Conservation (phyloP, 345 rosid species). For the Diplotaxis tenuifolia region DNA sequence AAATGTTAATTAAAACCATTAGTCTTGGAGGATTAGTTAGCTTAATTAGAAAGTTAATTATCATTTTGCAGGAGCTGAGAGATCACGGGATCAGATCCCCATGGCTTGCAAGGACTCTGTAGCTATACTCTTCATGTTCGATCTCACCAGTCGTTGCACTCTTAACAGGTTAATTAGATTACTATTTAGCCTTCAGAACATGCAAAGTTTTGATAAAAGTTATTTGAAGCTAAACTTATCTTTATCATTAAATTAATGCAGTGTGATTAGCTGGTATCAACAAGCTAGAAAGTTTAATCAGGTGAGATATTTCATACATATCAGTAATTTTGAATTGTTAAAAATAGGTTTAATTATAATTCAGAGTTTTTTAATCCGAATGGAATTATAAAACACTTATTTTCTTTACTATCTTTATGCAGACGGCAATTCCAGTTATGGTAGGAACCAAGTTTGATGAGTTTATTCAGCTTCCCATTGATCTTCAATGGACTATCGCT, state of each 20-base stretch:
- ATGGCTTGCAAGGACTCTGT: conserved; percentile 79
- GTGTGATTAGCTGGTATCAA: conserved; percentile 76
- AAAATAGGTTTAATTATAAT: background rate
- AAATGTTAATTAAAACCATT: background rate
- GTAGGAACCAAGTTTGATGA: conserved; percentile 95
- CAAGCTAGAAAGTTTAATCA: conserved; percentile 79
- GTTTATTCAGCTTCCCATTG: conserved; percentile 87
- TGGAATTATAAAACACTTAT: background rate
- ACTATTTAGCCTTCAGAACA: background rate
- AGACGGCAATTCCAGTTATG: conserved; percentile 82
- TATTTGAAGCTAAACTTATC: background rate
- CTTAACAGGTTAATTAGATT: conserved; percentile 48
- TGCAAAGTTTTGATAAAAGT: background rate
- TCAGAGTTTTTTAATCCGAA: background rate
- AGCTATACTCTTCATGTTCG: conserved; percentile 87
- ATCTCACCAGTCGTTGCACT: conserved; percentile 83
- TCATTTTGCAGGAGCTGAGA: conserved; percentile 49
- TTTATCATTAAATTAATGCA: conserved; percentile 35
- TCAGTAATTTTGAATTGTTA: background rate
- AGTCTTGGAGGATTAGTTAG: background rate
- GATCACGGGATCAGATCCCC: conserved; percentile 51
- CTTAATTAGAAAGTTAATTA: background rate
- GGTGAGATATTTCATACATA: conserved; percentile 37
- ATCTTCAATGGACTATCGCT: conserved; percentile 84
- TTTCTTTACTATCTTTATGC: background rate